Conservation (phyloP, 1,284 basidiomycete genomes). For the Boletus sp. region DNA sequence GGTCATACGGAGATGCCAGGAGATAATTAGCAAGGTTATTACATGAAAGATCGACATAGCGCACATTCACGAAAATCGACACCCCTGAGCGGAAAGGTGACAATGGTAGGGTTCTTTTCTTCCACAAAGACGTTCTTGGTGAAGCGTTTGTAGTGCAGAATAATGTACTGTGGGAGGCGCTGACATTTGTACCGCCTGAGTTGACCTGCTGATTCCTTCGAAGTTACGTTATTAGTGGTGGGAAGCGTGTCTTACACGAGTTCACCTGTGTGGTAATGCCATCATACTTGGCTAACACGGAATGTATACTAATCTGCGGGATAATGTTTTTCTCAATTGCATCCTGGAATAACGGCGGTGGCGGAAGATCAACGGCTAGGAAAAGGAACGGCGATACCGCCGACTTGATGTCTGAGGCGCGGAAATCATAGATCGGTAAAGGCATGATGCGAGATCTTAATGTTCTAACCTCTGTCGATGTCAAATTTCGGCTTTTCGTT, state of each 20-base stretch:
- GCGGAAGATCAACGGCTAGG: constrained; percentile 93
- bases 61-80: constrained; percentile 90
- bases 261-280: constrained; percentile 84
- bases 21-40: constrained; percentile 24
- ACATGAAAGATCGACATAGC: constrained; percentile 43
- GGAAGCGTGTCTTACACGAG: constrained; percentile 25
- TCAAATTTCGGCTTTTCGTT: constrained; percentile 87
- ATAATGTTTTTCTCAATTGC: constrained; percentile 97
- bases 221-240: constrained; percentile 20
- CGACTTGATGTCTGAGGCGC: constrained; percentile 78
- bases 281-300: constrained; percentile 96
- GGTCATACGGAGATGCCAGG: constrained; percentile 20
- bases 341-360: constrained; percentile 97
- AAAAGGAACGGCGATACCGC: constrained; percentile 91
- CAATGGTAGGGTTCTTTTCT: constrained; percentile 98
- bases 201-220: constrained; percentile 83
- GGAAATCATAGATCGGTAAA: constrained; percentile 24
- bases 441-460: constrained; percentile 22
- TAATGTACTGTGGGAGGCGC: constrained; percentile 88
- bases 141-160: constrained; percentile 96
- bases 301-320: constrained; percentile 92
- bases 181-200: constrained; percentile 90
- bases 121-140: constrained; percentile 99
- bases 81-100: constrained; percentile 94
- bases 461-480: constrained; percentile 77